Evolutionary conservation across 2,329 filamentous ascomycete genomes (phyloP).

Genomic region (Penicillium sp.): DNA sequence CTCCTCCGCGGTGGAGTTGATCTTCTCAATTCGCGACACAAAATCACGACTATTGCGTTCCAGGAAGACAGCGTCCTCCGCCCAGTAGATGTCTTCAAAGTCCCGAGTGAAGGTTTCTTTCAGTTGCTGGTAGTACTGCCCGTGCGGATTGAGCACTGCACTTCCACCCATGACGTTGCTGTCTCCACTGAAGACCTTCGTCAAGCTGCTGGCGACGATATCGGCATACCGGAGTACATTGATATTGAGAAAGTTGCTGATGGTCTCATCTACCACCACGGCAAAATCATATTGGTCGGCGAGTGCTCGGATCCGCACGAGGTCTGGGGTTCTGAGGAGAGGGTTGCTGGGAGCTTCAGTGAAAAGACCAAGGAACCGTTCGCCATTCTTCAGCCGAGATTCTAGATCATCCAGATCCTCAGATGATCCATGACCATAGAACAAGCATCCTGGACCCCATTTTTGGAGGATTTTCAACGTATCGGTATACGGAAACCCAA

Average conservation of each 20-base stretch:
- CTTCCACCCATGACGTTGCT: constrained; percentile 97
- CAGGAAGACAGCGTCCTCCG: constrained; percentile 88
- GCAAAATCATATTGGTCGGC: constrained; percentile 82
- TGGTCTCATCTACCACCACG: constrained; percentile 90
- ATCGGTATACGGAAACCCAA: constrained; percentile 97
- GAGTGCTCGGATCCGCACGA: constrained; percentile 70
- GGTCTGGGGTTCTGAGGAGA: constrained; percentile 75
- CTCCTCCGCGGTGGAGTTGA: constrained; percentile 79
- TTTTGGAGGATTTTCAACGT: constrained; percentile 93
- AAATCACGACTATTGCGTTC: constrained; percentile 96
- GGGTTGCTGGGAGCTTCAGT: constrained; percentile 96
- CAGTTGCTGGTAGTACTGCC: constrained; percentile 65
- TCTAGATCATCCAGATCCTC: constrained; percentile 82
- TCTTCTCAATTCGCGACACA: constrained; percentile 69
- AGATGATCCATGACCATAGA: constrained; percentile 75
- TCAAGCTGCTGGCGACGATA: constrained; percentile 87
- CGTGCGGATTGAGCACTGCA: constrained; percentile 59
- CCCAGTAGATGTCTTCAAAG: constrained; percentile 89
- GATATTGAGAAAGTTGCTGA: constrained; percentile 93
- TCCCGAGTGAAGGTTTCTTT: constrained; percentile 60
- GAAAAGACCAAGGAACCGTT: constrained; percentile 76
- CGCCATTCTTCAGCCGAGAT: constrained; percentile 61
- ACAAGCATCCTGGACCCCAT: constrained; percentile 81
- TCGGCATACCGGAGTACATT: constrained; percentile 87
- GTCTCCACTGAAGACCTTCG: constrained; percentile 95